A percentile compares a stretch with the other conserved stretches of the same genome.
These are phyloP conservation scores for Polyporus arcularius DNA, from an alignment of 768 basidiomycete genomes.

Conservation along the genomic window DNA sequence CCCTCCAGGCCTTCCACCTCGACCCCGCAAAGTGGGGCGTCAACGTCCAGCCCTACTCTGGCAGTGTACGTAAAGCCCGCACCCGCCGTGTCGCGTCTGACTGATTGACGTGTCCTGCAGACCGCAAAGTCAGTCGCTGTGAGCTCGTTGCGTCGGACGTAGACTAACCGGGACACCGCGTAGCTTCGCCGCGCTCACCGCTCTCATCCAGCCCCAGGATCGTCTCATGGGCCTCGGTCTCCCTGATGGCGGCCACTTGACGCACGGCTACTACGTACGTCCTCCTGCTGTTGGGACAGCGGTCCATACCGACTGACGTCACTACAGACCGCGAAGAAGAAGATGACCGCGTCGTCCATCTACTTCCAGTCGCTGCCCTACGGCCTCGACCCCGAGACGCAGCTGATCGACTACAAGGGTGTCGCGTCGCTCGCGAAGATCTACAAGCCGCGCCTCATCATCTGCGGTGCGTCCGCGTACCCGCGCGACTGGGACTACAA, in stretches of 20 bases:
- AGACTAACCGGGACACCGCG: conserved; percentile 13
- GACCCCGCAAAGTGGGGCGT: conserved; percentile 95
- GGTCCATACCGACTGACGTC: background rate
- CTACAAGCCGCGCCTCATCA: conserved; percentile 93
- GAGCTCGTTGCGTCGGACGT: background rate
- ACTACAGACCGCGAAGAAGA: conserved; percentile 91
- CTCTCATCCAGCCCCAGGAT: conserved; percentile 95
- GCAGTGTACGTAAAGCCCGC: conserved; percentile 59
- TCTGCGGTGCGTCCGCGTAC: conserved; percentile 98
- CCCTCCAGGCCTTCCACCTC: conserved; percentile 93
- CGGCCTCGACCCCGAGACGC: conserved; percentile 74
- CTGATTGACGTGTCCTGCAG: conserved; percentile 34
- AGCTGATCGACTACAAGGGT: conserved; percentile 85
- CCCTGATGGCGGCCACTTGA: conserved; percentile 96
- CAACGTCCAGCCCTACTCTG: conserved; percentile 99
- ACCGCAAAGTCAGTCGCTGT: conserved; percentile 76
- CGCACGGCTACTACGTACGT: conserved; percentile 93
- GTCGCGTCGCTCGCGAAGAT: conserved; percentile 86
- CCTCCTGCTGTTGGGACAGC: too few relatives aligned
- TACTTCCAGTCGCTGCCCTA: conserved; percentile 99
- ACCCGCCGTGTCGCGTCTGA: background rate
- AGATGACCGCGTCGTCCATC: conserved; percentile 99
- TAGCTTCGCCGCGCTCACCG: conserved; percentile 96
- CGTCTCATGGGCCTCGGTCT: conserved; percentile 98
- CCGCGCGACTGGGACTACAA: conserved; percentile 98